A percentile compares a stretch with the other conserved stretches of the same genome.
Evolutionary conservation across 176 grass and related monocot species (phyloP).

Genomic region (Zoysia pacifica): DNA sequence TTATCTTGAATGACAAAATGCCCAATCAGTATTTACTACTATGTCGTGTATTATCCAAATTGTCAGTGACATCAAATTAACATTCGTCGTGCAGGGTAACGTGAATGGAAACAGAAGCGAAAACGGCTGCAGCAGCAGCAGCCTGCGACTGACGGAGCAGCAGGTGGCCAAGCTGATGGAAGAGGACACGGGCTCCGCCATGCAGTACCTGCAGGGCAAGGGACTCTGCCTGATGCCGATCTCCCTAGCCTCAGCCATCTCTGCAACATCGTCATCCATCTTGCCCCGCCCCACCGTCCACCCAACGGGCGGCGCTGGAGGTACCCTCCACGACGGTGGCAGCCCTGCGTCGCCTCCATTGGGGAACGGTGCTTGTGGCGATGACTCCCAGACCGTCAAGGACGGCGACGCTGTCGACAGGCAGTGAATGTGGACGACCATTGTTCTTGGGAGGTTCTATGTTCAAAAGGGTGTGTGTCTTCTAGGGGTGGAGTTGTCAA

Average conservation of each 20-base stretch:
- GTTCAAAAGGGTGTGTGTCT: slow-evolving; percentile 17
- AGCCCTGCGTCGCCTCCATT: slow-evolving; percentile 24
- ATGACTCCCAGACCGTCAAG: slow-evolving; percentile 19
- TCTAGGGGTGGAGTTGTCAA: slow-evolving; percentile 32
- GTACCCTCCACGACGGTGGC: neutral
- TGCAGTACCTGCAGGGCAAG: slow-evolving; percentile 98
- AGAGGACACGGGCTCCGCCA: slow-evolving; percentile 90
- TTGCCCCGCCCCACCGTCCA: slow-evolving; percentile 35
- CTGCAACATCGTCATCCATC: slow-evolving; percentile 56
- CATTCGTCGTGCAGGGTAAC: slow-evolving; percentile 31
- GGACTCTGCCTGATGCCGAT: slow-evolving; percentile 95
- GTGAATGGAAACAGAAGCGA: slow-evolving; percentile 35
- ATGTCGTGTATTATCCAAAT: neutral
- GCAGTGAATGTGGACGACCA: slow-evolving; percentile 14
- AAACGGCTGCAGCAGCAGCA: slow-evolving; percentile 49
- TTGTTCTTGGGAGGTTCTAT: slow-evolving; percentile 5
- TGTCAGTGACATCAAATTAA: neutral
- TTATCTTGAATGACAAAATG: neutral
- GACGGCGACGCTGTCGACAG: neutral
- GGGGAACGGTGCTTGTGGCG: neutral
- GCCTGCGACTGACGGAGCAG: slow-evolving; percentile 71
- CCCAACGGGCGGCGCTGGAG: neutral
- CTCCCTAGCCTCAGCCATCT: slow-evolving; percentile 81
- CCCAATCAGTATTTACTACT: neutral
- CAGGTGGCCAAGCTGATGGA: slow-evolving; percentile 94